These are phyloP conservation scores for Infundibulicybe gibba DNA, from an alignment of 768 basidiomycete genomes.

Conservation along the genomic window DNA sequence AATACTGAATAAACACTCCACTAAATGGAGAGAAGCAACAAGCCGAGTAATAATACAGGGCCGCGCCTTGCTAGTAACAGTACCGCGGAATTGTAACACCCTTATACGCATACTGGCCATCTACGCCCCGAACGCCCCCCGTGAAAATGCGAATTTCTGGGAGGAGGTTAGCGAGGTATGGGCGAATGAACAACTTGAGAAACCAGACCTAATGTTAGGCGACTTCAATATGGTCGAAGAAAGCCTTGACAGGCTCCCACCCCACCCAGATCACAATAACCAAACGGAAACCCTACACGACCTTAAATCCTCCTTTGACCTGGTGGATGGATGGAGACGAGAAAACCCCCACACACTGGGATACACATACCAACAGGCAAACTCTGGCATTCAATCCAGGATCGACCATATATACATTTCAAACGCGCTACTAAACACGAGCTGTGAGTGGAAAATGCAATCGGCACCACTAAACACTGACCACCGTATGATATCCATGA, in stretches of 20 bases:
- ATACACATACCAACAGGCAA: conserved; percentile 22
- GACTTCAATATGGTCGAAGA: conserved; percentile 42
- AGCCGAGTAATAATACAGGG: conserved; percentile 19
- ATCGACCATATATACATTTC: conserved; percentile 33
- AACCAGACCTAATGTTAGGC: conserved; percentile 30
- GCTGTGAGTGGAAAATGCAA: conserved; percentile 20
- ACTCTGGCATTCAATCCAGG: conserved; percentile 16
- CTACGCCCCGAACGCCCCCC: conserved; percentile 28
- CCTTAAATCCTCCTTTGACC: conserved; percentile 11
- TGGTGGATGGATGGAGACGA: conserved; percentile 29
- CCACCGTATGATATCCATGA: conserved; percentile 23
- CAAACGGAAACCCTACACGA: conserved; percentile 12
- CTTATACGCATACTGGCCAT: conserved; percentile 23
- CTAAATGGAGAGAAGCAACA: conserved; percentile 9
- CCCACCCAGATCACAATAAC: conserved; percentile 7
- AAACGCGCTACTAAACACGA: not conserved
- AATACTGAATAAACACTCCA: conserved; percentile 25
- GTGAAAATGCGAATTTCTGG: conserved; percentile 26
- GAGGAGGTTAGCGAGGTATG: conserved; percentile 7
- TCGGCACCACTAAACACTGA: conserved; percentile 19
- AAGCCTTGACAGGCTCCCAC: conserved; percentile 28
- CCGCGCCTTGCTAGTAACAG: conserved; percentile 14
- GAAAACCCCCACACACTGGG: conserved; percentile 11
- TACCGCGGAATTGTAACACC: conserved; percentile 12
- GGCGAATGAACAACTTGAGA: conserved; percentile 2